phyloP scores from a whole-genome alignment of 768 basidiomycete species.

The Hygrophorus russula region DNA sequence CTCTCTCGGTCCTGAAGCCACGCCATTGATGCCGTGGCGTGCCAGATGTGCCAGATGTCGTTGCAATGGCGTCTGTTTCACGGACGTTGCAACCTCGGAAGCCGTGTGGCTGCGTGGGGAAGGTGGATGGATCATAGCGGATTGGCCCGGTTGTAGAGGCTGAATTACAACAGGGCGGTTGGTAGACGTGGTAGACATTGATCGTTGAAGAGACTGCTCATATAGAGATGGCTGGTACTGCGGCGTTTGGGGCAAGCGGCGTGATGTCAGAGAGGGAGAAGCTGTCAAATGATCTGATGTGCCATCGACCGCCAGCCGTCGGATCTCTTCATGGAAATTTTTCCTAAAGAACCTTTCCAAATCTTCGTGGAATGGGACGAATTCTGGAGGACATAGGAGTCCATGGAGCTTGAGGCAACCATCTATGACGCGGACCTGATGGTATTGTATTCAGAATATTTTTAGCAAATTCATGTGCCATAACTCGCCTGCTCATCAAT shows the following conservation, averaged over 20 bases:
- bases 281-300: conserved; percentile 31
- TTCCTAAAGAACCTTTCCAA: conserved; percentile 78
- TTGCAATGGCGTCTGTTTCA: conserved; percentile 66
- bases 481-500: conserved; percentile 72
- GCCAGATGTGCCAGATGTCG: conserved; percentile 73
- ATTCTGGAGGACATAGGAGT: conserved; percentile 73
- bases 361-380: conserved; percentile 87
- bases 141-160: conserved; percentile 39
- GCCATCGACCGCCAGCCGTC: conserved; percentile 52
- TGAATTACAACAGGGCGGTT: conserved; percentile 34
- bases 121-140: conserved; percentile 32
- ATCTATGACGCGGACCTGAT: conserved; percentile 68
- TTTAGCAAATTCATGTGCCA: background rate
- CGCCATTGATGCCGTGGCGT: conserved; percentile 73
- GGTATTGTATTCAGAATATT: background rate
- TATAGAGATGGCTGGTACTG: conserved; percentile 38
- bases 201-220: conserved; percentile 37
- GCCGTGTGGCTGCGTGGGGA: conserved; percentile 21
- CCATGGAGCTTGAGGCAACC: conserved; percentile 78
- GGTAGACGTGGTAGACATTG: conserved; percentile 34
- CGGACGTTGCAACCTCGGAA: conserved; percentile 13
- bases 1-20: conserved; percentile 69
- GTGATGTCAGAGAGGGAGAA: conserved; percentile 27
- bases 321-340: conserved; percentile 77
- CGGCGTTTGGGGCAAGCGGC: conserved; percentile 20